phyloP scores from a whole-genome alignment of 2,329 filamentous ascomycete genomes.

The Colletotrichum orbiculare region DNA sequence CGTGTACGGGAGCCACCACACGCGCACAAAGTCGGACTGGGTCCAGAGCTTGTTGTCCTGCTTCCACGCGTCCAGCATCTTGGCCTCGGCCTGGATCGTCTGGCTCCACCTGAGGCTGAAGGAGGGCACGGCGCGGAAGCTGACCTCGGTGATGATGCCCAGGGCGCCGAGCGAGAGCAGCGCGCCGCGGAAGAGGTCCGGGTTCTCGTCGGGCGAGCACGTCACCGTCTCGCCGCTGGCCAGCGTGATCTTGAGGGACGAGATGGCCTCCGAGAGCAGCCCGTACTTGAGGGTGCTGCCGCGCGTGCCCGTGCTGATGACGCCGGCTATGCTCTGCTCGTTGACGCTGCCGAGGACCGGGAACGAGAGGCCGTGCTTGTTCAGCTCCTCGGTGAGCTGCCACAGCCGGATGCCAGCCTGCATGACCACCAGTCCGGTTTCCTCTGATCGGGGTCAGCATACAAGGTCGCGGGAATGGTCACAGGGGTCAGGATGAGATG shows the following conservation, averaged over 20 bases:
- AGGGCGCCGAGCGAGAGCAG: constrained; percentile 89
- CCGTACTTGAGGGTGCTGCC: constrained; percentile 88
- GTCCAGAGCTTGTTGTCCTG: constrained; percentile 79
- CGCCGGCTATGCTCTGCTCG: constrained; percentile 90
- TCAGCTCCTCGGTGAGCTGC: constrained; percentile 78
- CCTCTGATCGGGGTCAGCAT: constrained; percentile 48
- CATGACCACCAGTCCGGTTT: constrained; percentile 76
- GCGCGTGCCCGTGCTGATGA: constrained; percentile 94
- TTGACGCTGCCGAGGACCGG: constrained; percentile 95
- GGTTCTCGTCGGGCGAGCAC: constrained; percentile 76
- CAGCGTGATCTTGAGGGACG: constrained; percentile 81
- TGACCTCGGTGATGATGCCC: constrained; percentile 91
- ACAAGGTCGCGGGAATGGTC: neutral
- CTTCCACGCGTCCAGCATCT: constrained; percentile 79
- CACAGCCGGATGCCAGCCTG: constrained; percentile 90
- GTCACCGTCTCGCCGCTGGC: constrained; percentile 79
- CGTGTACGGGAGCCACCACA: constrained; percentile 98
- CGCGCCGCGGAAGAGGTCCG: constrained; percentile 87
- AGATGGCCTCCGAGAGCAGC: constrained; percentile 82
- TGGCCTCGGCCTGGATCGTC: constrained; percentile 75
- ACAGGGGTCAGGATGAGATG: too few species aligned
- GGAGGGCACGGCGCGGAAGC: constrained; percentile 81
- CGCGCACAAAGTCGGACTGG: constrained; percentile 86
- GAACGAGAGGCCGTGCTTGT: constrained; percentile 82
- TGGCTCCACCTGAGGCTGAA: constrained; percentile 90